Conservation (phyloP, 2,329 filamentous ascomycete species). For the Colletotrichum scovillei region DNA sequence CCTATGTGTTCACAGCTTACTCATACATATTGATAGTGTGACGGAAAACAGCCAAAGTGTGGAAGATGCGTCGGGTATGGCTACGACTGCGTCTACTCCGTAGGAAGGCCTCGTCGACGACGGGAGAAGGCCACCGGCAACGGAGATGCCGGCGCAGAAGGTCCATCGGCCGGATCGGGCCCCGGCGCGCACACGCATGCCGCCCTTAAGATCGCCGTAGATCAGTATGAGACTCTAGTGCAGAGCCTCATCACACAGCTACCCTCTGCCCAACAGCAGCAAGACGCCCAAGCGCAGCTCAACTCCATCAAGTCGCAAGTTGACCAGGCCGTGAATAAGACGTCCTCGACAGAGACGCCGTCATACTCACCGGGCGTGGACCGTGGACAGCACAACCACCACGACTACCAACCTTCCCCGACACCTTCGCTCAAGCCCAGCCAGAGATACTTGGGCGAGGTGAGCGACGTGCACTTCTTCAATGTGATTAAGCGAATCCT, state of each 20-base stretch:
- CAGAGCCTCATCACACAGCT: neutral
- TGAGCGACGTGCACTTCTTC: conserved; percentile 51
- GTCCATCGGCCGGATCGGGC: no score
- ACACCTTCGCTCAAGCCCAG: neutral
- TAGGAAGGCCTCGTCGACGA: neutral
- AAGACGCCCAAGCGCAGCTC: neutral
- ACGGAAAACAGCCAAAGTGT: conserved; percentile 39
- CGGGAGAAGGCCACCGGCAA: neutral
- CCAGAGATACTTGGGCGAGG: conserved; percentile 48
- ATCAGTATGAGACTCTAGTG: neutral
- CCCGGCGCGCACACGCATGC: neutral
- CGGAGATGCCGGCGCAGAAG: neutral
- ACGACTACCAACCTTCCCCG: neutral
- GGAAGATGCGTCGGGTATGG: conserved; percentile 41
- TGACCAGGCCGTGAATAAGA: neutral
- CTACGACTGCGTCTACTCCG: conserved; percentile 37
- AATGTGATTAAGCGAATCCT: conserved; percentile 45
- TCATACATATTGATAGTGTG: conserved; percentile 16
- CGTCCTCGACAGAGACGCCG: neutral
- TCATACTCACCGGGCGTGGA: neutral
- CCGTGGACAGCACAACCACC: neutral
- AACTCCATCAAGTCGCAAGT: neutral
- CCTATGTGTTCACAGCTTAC: neutral
- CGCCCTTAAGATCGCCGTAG: neutral
- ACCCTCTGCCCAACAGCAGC: neutral